Conservation (phyloP, 2,329 filamentous ascomycete genomes). For the Stagonosporopsis tanaceti region DNA sequence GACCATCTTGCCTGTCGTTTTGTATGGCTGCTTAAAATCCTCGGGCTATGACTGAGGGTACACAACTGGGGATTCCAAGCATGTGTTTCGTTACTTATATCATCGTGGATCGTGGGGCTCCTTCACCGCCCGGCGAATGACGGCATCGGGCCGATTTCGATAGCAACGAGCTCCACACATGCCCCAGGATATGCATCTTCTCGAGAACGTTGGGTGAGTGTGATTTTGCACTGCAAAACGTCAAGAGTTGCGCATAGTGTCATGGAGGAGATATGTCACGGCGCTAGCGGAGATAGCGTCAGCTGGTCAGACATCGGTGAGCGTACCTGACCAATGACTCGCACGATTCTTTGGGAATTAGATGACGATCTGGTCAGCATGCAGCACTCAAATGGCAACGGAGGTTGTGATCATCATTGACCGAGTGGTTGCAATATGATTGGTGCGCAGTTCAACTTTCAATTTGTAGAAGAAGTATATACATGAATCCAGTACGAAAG, state of each 20-base stretch:
- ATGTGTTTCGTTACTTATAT: constrained; percentile 5
- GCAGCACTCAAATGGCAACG: not conserved
- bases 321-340: not conserved
- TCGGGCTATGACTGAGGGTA: not conserved
- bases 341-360: not conserved
- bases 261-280: not conserved
- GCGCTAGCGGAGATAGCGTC: constrained; percentile 8
- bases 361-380: not conserved
- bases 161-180: constrained; percentile 3
- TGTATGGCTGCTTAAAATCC: not conserved
- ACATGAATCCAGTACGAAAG: not conserved
- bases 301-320: not conserved
- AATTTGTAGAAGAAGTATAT: constrained; percentile 1
- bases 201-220: not conserved
- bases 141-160: constrained; percentile 16
- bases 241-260: not conserved
- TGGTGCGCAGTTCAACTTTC: not conserved
- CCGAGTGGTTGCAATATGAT: too few species aligned
- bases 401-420: too few species aligned
- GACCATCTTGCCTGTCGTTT: constrained; percentile 32
- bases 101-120: not conserved
- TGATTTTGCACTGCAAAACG: not conserved
- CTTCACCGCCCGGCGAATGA: constrained; percentile 13
- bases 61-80: not conserved
- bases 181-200: not conserved